These are phyloP conservation scores for Mrakia gelida DNA, from an alignment of 768 basidiomycete species.

Conservation along the genomic window DNA sequence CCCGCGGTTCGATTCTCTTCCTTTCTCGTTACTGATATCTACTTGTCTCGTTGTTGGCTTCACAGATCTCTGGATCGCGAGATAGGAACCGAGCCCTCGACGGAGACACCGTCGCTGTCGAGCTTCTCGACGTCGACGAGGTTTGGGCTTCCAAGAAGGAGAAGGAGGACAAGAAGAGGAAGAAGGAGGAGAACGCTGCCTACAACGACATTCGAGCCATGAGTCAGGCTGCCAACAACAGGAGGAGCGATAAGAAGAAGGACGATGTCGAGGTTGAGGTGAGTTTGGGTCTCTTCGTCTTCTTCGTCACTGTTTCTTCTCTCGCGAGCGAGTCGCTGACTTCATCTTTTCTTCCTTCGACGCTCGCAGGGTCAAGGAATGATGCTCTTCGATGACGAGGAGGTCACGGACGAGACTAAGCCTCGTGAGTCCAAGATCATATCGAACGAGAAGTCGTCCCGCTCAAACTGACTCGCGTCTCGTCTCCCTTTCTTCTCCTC, in stretches of 20 bases:
- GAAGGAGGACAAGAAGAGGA: slow-evolving; percentile 99
- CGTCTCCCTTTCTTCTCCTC: background rate
- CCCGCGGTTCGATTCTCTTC: background rate
- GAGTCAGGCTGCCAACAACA: slow-evolving; percentile 51
- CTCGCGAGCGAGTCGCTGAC: background rate
- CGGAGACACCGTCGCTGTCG: slow-evolving; percentile 96
- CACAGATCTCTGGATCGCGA: slow-evolving; percentile 65
- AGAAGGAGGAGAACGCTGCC: slow-evolving; percentile 98
- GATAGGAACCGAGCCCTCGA: slow-evolving; percentile 97
- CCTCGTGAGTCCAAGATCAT: slow-evolving; percentile 48
- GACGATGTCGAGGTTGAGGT: slow-evolving; percentile 96
- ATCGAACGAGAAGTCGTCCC: background rate
- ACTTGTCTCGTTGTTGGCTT: background rate
- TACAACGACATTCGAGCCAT: slow-evolving; percentile 69
- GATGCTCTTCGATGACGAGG: slow-evolving; percentile 95
- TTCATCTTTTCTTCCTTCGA: too few relatives aligned
- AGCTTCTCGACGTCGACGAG: slow-evolving; percentile 65
- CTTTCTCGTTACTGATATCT: background rate
- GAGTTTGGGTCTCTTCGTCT: background rate
- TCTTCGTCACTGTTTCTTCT: background rate
- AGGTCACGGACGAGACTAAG: slow-evolving; percentile 97
- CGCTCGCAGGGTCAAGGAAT: slow-evolving; percentile 69
- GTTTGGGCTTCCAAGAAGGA: slow-evolving; percentile 89
- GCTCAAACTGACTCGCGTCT: background rate
- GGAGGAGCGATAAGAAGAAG: slow-evolving; percentile 95